Evolutionary conservation across 768 basidiomycete genomes (phyloP).

Genomic region (Lentinula guzmanii): DNA sequence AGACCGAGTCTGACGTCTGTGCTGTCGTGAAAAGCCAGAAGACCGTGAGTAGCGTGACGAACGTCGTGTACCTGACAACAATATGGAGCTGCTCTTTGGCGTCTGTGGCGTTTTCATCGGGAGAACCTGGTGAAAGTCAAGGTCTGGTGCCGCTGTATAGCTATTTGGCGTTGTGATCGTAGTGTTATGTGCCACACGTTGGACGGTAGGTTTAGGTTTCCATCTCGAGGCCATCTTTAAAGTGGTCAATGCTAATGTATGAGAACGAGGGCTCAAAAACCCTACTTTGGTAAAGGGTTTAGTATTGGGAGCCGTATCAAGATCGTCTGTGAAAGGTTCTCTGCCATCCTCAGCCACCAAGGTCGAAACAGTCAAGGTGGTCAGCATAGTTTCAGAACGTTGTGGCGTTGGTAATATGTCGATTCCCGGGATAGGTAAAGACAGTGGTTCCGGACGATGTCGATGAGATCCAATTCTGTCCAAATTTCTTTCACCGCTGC

Average conservation of each 20-base stretch:
- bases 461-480: background rate
- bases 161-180: background rate
- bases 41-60: background rate
- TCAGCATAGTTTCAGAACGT: slow-evolving; percentile 1
- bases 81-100: background rate
- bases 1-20: background rate
- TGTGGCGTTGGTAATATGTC: background rate
- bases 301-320: background rate
- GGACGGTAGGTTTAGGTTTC: background rate
- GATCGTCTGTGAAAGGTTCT: background rate
- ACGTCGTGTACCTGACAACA: background rate
- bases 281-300: background rate
- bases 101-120: background rate
- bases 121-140: background rate
- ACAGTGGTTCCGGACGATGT: background rate
- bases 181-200: background rate
- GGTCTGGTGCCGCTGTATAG: background rate
- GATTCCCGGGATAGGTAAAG: background rate
- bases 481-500: background rate
- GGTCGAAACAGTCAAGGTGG: background rate
- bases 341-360: slow-evolving; percentile 7
- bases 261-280: no score
- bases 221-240: background rate
- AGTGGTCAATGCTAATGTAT: background rate
- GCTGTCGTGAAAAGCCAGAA: background rate